These are phyloP conservation scores for Calonectria pteridis DNA, from an alignment of 2,329 filamentous ascomycete genomes.

Conservation along the genomic window DNA sequence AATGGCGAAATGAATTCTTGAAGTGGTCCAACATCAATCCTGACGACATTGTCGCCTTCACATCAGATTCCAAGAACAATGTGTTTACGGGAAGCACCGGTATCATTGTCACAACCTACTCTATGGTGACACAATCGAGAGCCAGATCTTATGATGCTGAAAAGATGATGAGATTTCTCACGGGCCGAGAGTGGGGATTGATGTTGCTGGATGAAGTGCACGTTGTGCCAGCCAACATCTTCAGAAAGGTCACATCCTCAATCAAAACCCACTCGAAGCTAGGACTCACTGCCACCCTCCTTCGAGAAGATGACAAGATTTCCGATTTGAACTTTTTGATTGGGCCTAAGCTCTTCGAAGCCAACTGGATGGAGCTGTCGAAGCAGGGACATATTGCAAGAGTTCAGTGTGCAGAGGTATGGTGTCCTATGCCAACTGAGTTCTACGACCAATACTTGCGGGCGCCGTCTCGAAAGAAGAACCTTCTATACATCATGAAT, in stretches of 20 bases:
- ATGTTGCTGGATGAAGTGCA: slow-evolving; percentile 99
- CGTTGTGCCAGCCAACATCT: slow-evolving; percentile 96
- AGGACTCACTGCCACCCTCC: slow-evolving; percentile 90
- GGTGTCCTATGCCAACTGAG: slow-evolving; percentile 99
- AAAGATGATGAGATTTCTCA: slow-evolving; percentile 97
- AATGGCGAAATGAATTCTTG: slow-evolving; percentile 96
- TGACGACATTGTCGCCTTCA: slow-evolving; percentile 94
- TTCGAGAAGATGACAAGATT: slow-evolving; percentile 98
- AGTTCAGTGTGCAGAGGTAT: slow-evolving; percentile 98
- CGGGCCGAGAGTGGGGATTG: slow-evolving; percentile 91
- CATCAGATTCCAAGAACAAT: slow-evolving; percentile 86
- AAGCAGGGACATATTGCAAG: slow-evolving; percentile 97
- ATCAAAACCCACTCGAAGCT: slow-evolving; percentile 97
- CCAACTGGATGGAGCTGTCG: slow-evolving; percentile 99
- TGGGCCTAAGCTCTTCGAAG: slow-evolving; percentile 96
- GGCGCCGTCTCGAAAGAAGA: slow-evolving; percentile 65
- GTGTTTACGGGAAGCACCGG: slow-evolving; percentile 89
- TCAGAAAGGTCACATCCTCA: slow-evolving; percentile 90
- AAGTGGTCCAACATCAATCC: slow-evolving; percentile 98
- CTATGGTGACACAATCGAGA: slow-evolving; percentile 95
- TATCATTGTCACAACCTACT: slow-evolving; percentile 97
- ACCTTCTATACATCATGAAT: slow-evolving; percentile 92
- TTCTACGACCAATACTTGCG: slow-evolving; percentile 96
- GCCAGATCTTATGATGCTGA: slow-evolving; percentile 91
- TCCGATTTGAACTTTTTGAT: slow-evolving; percentile 97